Evolutionary conservation across 83 land plant genomes (phyloP), one percentile per base, ranked within the genome.

Genomic region (Diphasiastrum complanatum): DNA sequence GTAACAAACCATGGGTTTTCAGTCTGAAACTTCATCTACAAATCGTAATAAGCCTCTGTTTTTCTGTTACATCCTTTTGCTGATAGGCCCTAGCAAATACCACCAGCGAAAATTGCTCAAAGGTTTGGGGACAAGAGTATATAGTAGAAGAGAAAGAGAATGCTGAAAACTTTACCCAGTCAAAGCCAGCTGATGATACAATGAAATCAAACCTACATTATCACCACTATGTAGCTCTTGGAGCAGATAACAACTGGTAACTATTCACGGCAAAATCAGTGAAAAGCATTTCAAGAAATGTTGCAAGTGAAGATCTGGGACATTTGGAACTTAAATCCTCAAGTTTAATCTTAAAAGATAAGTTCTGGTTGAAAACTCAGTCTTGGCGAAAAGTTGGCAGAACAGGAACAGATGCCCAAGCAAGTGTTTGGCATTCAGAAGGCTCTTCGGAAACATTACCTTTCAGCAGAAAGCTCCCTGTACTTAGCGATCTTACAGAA

Each of bases 241-340:
- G 99, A 20, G 85, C 83, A 38, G 86, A 89, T 60, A 89, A 85
- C 67, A 72, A 73, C 28, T 93, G 91, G 91, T 93, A 93, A 69
- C 53, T 80, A 27, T 93, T 93, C 66, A 85, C 91, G 18, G 86
- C 81, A 40, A 85, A 77, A 62, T 81, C 83, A 73, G 79, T 93
- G 28, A 76, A 78, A 69, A 75, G 70, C 30, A 36, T 88, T 25
- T 81, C 73, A 55, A 76, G 50, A 45, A 82, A 78, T 28, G 82
- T 78, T 33, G 60, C 76, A 62, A 22, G 22, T 5, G n/a, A n/a
- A n/a, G n/a, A n/a, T n/a, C n/a, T n/a, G n/a, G n/a, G n/a, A n/a
- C n/a, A n/a, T n/a, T n/a, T n/a, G n/a, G n/a, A n/a, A n/a, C n/a
- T n/a, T 60, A 70, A 71, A 55, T 68, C 80, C 68, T 78, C 85